These are phyloP conservation scores for Colletotrichum sp. DNA, from an alignment of 2,329 filamentous ascomycete species.

Conservation along the genomic window DNA sequence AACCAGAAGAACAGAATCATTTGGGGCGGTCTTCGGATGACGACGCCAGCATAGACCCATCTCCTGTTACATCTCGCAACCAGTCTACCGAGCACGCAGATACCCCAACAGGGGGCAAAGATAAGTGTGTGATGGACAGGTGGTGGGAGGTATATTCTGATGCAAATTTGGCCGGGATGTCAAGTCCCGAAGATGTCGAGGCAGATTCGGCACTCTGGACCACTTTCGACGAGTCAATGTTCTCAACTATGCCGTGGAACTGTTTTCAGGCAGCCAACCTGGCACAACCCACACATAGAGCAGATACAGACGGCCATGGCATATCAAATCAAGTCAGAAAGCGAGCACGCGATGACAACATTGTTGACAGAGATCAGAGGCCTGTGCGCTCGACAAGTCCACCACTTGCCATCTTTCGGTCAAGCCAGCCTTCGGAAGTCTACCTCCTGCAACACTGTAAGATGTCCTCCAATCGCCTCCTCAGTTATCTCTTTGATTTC, in stretches of 20 bases:
- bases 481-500: rapidly evolving
- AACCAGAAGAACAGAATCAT: not conserved
- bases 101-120: not conserved
- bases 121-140: not conserved
- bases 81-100: not conserved
- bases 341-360: not conserved
- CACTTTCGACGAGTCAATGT: not conserved
- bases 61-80: rapidly evolving
- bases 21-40: not conserved
- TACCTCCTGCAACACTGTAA: not conserved
- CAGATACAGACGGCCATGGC: rapidly evolving
- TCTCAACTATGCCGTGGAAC: not conserved
- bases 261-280: not conserved
- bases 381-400: not conserved
- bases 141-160: not conserved
- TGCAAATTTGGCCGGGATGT: not conserved
- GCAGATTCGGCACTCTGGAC: not conserved
- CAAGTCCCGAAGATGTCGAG: not conserved
- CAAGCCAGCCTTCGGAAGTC: not conserved
- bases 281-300: not conserved
- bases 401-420: not conserved
- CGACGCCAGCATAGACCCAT: not conserved
- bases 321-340: not conserved
- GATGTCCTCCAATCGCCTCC: not conserved
- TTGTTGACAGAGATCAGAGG: not conserved